Percentiles rank a stretch among this genome's conserved stretches.
These are phyloP conservation scores for Tolypocladium nubicola DNA, from an alignment of 2,329 filamentous ascomycete genomes.

Conservation along the genomic window DNA sequence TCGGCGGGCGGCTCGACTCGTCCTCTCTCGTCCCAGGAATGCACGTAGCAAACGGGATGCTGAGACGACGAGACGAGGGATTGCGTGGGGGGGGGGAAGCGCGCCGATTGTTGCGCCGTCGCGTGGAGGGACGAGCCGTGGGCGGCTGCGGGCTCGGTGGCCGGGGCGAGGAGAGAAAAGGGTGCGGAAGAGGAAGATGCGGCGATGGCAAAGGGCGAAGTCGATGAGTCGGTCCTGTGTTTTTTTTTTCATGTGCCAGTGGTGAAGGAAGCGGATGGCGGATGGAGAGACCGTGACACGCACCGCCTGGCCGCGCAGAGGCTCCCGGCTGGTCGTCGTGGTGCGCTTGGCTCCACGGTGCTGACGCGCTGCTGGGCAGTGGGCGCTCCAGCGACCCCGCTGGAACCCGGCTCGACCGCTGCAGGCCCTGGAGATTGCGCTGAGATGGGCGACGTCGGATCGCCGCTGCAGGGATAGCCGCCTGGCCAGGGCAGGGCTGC, in stretches of 20 bases:
- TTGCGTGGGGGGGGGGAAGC: slow-evolving; percentile 4
- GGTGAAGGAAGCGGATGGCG: background rate
- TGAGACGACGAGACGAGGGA: slow-evolving; percentile 1
- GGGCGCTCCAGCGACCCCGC: background rate
- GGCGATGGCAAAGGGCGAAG: background rate
- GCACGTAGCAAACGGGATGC: background rate
- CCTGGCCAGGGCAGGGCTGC: background rate
- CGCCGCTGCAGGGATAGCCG: slow-evolving; percentile 20
- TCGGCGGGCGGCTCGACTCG: background rate
- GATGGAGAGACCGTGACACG: background rate
- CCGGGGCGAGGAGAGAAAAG: background rate
- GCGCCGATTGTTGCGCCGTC: background rate
- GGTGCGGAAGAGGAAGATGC: background rate
- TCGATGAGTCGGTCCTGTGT: background rate
- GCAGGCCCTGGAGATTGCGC: slow-evolving; percentile 7
- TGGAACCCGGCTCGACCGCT: background rate
- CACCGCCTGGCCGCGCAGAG: background rate
- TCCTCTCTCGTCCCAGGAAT: slow-evolving; percentile 2
- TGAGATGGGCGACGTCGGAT: slow-evolving; percentile 16
- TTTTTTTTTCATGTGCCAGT: background rate
- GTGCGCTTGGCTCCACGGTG: background rate
- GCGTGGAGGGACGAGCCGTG: slow-evolving; percentile 1
- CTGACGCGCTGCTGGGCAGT: background rate
- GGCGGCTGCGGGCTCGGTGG: background rate
- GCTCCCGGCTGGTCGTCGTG: background rate